Evolutionary conservation across 1,284 basidiomycete species (phyloP).

Genomic region (Ustilago crameri): DNA sequence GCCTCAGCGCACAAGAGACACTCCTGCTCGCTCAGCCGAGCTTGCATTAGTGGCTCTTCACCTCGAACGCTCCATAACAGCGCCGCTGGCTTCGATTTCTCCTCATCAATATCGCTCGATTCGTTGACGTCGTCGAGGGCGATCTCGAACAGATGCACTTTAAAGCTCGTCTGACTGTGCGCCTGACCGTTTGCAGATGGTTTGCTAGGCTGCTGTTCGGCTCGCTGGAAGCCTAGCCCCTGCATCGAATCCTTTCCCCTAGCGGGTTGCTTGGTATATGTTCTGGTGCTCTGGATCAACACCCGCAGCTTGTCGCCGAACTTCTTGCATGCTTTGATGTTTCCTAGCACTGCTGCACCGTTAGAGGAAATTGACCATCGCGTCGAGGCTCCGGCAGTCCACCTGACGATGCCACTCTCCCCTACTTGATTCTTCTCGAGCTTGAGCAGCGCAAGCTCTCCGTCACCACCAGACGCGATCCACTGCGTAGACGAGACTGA

Average conservation of each 20-base stretch:
- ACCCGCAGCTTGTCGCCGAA: constrained; percentile 8
- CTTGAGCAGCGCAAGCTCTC: constrained; percentile 3
- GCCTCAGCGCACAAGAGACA: constrained; percentile 32
- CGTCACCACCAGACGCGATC: constrained; percentile 15
- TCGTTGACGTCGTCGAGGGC: neutral
- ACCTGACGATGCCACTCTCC: constrained; percentile 3
- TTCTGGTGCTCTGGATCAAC: constrained; percentile 18
- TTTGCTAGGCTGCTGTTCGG: neutral
- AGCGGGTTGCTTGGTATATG: neutral
- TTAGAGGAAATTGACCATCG: constrained; percentile 1
- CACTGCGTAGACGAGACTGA: constrained; percentile 31
- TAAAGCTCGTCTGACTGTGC: constrained; percentile 23
- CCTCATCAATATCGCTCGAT: neutral
- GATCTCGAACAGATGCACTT: constrained; percentile 30
- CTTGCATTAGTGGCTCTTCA: constrained; percentile 38
- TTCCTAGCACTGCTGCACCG: neutral
- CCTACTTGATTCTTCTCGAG: constrained; percentile 17
- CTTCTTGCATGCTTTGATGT: constrained; percentile 22
- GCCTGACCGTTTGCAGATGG: neutral
- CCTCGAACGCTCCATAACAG: constrained; percentile 30
- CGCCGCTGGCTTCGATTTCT: neutral
- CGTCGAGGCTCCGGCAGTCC: constrained; percentile 6
- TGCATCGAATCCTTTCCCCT: constrained; percentile 14
- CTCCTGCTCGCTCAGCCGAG: constrained; percentile 24
- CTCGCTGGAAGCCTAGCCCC: constrained; percentile 23